Percentiles rank a stretch among this genome's conserved stretches.
Evolutionary conservation across 2,329 filamentous ascomycete species (phyloP).

Genomic region (Microdochium trichocladiopsis): DNA sequence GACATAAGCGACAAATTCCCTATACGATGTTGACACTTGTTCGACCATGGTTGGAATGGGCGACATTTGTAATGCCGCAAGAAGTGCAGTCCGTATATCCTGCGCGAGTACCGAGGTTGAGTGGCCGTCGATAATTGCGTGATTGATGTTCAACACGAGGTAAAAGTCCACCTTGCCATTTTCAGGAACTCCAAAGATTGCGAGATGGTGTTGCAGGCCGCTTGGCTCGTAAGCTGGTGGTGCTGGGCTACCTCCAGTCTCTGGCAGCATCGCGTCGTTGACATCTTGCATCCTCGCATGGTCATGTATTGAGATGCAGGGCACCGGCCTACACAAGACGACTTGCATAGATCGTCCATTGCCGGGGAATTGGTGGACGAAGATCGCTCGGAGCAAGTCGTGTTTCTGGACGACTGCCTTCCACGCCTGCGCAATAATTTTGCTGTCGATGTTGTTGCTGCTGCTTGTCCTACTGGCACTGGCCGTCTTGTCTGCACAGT

Average conservation of each 20-base stretch:
- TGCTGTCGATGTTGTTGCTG: neutral
- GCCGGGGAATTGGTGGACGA: neutral
- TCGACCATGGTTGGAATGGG: neutral
- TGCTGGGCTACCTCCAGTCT: neutral
- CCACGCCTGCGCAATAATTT: neutral
- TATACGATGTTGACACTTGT: neutral
- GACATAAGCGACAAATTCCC: neutral
- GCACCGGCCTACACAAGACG: neutral
- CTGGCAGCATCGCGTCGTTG: neutral
- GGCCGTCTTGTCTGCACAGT: neutral
- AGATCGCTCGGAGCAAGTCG: neutral
- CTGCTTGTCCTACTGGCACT: neutral
- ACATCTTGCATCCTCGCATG: neutral
- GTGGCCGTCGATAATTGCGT: neutral
- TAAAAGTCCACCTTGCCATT: neutral
- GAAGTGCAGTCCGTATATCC: neutral
- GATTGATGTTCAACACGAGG: neutral
- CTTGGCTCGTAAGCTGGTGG: neutral
- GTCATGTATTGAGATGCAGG: neutral
- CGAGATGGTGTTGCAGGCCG: neutral
- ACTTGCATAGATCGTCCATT: neutral
- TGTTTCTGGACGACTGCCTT: neutral
- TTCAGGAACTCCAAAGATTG: neutral
- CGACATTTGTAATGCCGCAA: neutral
- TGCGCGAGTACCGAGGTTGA: neutral